These are phyloP conservation scores for Diddensiella transvaalensis DNA, from an alignment of 805 yeast genomes.

Conservation along the genomic window DNA sequence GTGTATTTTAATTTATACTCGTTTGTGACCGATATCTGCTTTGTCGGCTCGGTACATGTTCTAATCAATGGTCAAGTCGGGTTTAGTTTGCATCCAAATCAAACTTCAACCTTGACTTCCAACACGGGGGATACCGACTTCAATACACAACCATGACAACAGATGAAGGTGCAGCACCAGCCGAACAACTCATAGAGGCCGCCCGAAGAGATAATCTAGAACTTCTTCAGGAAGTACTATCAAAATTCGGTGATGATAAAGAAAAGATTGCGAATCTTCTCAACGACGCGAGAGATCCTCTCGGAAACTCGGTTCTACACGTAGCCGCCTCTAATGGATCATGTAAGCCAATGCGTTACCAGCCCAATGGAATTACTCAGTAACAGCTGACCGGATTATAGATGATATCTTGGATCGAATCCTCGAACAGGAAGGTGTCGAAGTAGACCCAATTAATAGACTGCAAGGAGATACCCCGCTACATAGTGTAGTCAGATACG, in stretches of 20 bases:
- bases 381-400: slow-evolving; percentile 3
- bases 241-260: slow-evolving; percentile 13
- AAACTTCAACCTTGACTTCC: too few species aligned
- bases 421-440: slow-evolving; percentile 85
- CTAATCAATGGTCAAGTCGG: not conserved
- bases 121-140: not conserved
- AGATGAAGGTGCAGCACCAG: slow-evolving; percentile 66
- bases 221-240: slow-evolving; percentile 55
- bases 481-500: slow-evolving; percentile 77
- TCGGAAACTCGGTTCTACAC: slow-evolving; percentile 80
- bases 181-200: slow-evolving; percentile 80
- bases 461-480: slow-evolving; percentile 83
- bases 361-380: not conserved
- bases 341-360: too few species aligned
- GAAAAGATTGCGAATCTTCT: slow-evolving; percentile 46
- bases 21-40: not conserved
- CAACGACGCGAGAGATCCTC: slow-evolving; percentile 68
- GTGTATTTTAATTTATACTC: too few species aligned
- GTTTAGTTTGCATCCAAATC: not conserved
- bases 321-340: slow-evolving; percentile 78
- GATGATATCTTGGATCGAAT: slow-evolving; percentile 77
- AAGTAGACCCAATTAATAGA: slow-evolving; percentile 74
- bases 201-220: slow-evolving; percentile 86
- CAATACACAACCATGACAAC: slow-evolving; percentile 7
- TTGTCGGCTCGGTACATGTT: not conserved